Conservation (phyloP, 2,329 filamentous ascomycete species). For the Diaporthe sp. region DNA sequence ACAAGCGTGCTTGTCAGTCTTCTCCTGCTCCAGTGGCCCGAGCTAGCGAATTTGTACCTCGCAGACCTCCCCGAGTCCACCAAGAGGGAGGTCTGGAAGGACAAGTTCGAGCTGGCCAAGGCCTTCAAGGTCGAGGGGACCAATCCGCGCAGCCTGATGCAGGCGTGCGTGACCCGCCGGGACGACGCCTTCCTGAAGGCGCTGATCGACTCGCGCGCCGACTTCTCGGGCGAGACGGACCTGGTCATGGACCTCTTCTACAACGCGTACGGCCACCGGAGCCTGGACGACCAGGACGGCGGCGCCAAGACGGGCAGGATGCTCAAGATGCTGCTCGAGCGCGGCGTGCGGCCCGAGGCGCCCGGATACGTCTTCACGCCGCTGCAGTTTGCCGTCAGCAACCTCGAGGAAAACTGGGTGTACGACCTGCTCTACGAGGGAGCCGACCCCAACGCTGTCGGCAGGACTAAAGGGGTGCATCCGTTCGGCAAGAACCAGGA, state of each 20-base stretch:
- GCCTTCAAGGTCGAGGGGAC: neutral
- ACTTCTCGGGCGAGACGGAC: neutral
- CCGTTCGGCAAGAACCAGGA: neutral
- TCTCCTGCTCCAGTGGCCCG: slow-evolving; percentile 15
- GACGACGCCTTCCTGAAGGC: neutral
- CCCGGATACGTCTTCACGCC: slow-evolving; percentile 20
- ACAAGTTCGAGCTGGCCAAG: slow-evolving; percentile 10
- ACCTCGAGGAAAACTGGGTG: slow-evolving; percentile 15
- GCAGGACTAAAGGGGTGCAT: neutral
- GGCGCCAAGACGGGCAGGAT: neutral
- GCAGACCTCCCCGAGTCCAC: neutral
- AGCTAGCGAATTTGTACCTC: neutral
- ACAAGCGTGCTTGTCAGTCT: slow-evolving; percentile 27
- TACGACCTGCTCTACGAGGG: neutral
- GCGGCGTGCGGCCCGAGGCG: neutral
- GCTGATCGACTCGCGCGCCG: neutral
- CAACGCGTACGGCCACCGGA: slow-evolving; percentile 4
- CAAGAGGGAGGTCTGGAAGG: slow-evolving; percentile 6
- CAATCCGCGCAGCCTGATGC: neutral
- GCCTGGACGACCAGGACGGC: neutral
- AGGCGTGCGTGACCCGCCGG: slow-evolving; percentile 14
- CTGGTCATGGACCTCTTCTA: slow-evolving; percentile 23
- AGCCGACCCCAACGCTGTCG: neutral
- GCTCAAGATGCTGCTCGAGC: slow-evolving; percentile 24
- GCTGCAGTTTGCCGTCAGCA: slow-evolving; percentile 22